Conservation (phyloP, 2,329 filamentous ascomycete species). For the Byssoonygena ceratinophila region DNA sequence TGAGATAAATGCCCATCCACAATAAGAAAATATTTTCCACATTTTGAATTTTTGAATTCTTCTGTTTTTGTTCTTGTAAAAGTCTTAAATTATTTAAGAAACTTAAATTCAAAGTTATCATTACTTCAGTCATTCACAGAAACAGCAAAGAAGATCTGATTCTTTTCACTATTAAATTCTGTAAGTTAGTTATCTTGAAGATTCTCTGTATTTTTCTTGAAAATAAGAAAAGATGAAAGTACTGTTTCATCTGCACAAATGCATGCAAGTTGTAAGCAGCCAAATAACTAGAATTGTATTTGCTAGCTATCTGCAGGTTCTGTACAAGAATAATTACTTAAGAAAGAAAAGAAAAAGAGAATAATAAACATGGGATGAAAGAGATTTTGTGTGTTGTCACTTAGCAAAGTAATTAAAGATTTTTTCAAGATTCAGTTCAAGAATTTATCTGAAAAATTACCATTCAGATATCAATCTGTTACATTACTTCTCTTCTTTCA, state of each 20-base stretch:
- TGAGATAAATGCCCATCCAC: conserved; percentile 3
- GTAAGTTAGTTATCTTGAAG: conserved; percentile 3
- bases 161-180: neutral
- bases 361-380: too few relatives aligned
- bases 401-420: too few relatives aligned
- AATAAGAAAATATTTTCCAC: conserved; percentile 2
- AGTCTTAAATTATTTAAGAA: neutral
- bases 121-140: conserved; percentile 2
- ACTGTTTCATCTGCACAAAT: conserved; percentile 9
- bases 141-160: conserved; percentile 5
- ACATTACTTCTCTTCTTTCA: too few relatives aligned
- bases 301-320: too few relatives aligned
- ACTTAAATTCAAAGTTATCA: neutral
- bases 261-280: neutral
- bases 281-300: too few relatives aligned
- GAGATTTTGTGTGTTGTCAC: too few relatives aligned
- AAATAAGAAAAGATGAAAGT: conserved; percentile 5
- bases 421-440: too few relatives aligned
- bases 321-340: too few relatives aligned
- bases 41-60: neutral
- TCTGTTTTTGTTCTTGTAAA: neutral
- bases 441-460: too few relatives aligned
- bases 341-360: too few relatives aligned
- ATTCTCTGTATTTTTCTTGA: neutral
- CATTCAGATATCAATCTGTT: too few relatives aligned